Evolutionary conservation across 2,329 filamentous ascomycete species (phyloP).

Genomic region (Penicillium sp.): DNA sequence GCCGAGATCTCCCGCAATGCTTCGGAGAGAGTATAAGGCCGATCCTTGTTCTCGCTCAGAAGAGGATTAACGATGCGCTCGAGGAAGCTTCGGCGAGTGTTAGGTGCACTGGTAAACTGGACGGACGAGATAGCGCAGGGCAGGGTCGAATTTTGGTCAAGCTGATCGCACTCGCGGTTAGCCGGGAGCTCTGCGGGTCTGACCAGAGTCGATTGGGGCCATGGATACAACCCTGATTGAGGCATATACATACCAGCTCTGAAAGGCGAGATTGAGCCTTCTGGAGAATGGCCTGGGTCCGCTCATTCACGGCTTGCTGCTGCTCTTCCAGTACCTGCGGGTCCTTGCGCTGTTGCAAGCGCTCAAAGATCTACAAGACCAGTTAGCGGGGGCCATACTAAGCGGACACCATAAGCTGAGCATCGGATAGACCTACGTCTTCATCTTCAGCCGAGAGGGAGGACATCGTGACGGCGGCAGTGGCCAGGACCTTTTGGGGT

Average conservation of each 20-base stretch:
- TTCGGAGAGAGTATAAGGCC: slow-evolving; percentile 74
- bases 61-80: slow-evolving; percentile 77
- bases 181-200: slow-evolving; percentile 11
- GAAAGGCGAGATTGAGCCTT: slow-evolving; percentile 63
- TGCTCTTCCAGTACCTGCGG: slow-evolving; percentile 58
- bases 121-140: slow-evolving; percentile 86
- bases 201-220: neutral
- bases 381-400: slow-evolving; percentile 7
- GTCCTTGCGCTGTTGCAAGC: slow-evolving; percentile 53
- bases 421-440: slow-evolving; percentile 29
- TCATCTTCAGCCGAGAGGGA: slow-evolving; percentile 43
- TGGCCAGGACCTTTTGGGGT: slow-evolving; percentile 23
- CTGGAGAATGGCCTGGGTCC: slow-evolving; percentile 57
- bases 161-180: slow-evolving; percentile 46
- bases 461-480: slow-evolving; percentile 44
- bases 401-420: neutral
- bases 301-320: slow-evolving; percentile 59
- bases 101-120: slow-evolving; percentile 74
- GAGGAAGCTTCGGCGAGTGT: slow-evolving; percentile 82
- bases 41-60: slow-evolving; percentile 64
- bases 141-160: slow-evolving; percentile 77
- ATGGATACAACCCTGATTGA: neutral
- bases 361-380: slow-evolving; percentile 34
- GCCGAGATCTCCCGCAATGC: slow-evolving; percentile 70
- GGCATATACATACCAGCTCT: slow-evolving; percentile 56